Percentiles rank a stretch among this genome's conserved stretches.
Evolutionary conservation across 208 protist species (phyloP).

Genomic region (Crithidia sp.): DNA sequence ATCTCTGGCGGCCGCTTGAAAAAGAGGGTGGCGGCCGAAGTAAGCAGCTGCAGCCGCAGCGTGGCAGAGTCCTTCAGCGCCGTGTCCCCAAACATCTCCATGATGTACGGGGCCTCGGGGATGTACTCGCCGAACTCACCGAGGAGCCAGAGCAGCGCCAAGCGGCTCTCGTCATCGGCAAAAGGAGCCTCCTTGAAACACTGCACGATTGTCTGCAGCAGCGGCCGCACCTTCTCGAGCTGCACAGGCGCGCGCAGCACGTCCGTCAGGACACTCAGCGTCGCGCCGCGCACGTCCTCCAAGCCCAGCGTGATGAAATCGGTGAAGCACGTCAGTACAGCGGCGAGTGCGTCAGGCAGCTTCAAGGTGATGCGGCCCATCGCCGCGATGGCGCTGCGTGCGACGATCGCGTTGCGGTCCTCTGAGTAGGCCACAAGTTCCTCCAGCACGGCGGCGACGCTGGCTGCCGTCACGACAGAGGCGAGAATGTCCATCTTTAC

Average conservation of each 20-base stretch:
- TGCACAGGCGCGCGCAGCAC: slow-evolving; percentile 77
- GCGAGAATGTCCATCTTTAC: slow-evolving; percentile 88
- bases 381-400: slow-evolving; percentile 23
- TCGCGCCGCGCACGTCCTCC: slow-evolving; percentile 54
- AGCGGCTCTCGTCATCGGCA: slow-evolving; percentile 57
- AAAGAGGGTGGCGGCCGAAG: slow-evolving; percentile 87
- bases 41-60: slow-evolving; percentile 89
- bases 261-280: slow-evolving; percentile 79
- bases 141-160: slow-evolving; percentile 88
- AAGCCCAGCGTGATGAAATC: slow-evolving; percentile 66
- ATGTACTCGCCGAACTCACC: slow-evolving; percentile 92
- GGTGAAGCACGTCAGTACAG: slow-evolving; percentile 48
- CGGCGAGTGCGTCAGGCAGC: slow-evolving; percentile 13
- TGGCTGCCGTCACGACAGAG: slow-evolving; percentile 48
- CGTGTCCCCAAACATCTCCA: slow-evolving; percentile 75
- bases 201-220: slow-evolving; percentile 51
- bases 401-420: slow-evolving; percentile 35
- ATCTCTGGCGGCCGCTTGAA: slow-evolving; percentile 93
- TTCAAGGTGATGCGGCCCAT: slow-evolving; percentile 22
- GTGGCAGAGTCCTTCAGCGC: slow-evolving; percentile 45
- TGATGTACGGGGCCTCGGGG: slow-evolving; percentile 90
- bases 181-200: slow-evolving; percentile 53
- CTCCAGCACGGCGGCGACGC: slow-evolving; percentile 62
- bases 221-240: slow-evolving; percentile 40
- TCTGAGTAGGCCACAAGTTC: slow-evolving; percentile 77